phyloP scores from a whole-genome alignment of 352 stramenopile species.

The Pythium folliculosum region DNA sequence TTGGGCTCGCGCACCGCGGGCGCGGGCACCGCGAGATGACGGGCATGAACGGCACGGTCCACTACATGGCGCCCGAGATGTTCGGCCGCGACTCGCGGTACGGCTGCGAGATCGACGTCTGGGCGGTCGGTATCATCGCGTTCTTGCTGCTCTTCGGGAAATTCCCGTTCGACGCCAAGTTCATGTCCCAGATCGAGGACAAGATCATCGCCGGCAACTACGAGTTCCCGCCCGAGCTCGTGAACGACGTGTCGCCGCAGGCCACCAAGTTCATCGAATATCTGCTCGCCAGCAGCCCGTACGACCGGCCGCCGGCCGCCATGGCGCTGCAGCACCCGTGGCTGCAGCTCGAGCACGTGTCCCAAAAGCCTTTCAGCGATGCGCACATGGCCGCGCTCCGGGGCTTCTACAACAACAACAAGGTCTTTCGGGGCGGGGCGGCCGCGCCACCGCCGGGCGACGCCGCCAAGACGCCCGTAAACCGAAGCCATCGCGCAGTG shows the following conservation, averaged over 20 bases:
- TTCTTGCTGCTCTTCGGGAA: slow-evolving; percentile 75
- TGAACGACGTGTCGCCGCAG: slow-evolving; percentile 53
- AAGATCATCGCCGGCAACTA: slow-evolving; percentile 73
- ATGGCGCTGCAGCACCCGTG: slow-evolving; percentile 74
- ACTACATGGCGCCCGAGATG: slow-evolving; percentile 88
- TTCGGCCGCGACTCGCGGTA: slow-evolving; percentile 63
- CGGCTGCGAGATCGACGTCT: slow-evolving; percentile 71
- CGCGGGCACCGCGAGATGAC: slow-evolving; percentile 50
- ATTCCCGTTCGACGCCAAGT: slow-evolving; percentile 77
- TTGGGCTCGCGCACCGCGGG: slow-evolving; percentile 70
- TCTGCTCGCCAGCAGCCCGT: slow-evolving; percentile 58
- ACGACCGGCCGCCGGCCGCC: slow-evolving; percentile 59
- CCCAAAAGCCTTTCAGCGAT: slow-evolving; percentile 39
- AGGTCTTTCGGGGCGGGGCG: not conserved
- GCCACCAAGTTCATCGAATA: slow-evolving; percentile 83
- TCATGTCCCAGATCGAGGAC: slow-evolving; percentile 85
- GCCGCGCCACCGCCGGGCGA: not conserved
- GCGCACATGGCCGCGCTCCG: slow-evolving; percentile 50
- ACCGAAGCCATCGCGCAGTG: slow-evolving; percentile 2
- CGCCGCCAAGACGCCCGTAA: not conserved
- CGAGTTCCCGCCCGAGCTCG: slow-evolving; percentile 51
- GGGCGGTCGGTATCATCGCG: slow-evolving; percentile 74
- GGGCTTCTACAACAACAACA: slow-evolving; percentile 37
- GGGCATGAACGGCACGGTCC: slow-evolving; percentile 81
- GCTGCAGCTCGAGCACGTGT: slow-evolving; percentile 50